A percentile compares a stretch with the other conserved stretches of the same genome.
Conservation (phyloP, 169 alveolate species). For the Cytauxzoon felis region DNA sequence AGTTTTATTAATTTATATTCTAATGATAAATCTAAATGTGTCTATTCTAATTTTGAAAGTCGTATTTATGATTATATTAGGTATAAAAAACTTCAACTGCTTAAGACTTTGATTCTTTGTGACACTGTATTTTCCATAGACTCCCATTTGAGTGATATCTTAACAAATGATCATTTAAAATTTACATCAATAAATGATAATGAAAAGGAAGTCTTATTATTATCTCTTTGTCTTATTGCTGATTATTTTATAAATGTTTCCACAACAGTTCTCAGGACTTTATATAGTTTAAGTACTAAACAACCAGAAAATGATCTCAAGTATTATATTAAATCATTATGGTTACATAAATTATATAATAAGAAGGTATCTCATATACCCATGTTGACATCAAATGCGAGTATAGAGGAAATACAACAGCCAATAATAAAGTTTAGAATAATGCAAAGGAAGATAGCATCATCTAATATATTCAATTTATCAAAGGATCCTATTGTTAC, state of each 20-base stretch:
- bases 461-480: slow-evolving; percentile 12
- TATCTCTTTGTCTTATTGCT: slow-evolving; percentile 11
- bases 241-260: slow-evolving; percentile 21
- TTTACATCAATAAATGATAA: slow-evolving; percentile 7
- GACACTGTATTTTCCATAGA: slow-evolving; percentile 39
- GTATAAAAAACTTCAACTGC: slow-evolving; percentile 6
- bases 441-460: slow-evolving; percentile 20
- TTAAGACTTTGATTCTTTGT: slow-evolving; percentile 19
- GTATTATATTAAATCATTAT: slow-evolving; percentile 18
- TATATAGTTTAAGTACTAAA: neutral
- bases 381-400: slow-evolving; percentile 3
- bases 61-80: slow-evolving; percentile 4
- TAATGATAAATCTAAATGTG: neutral
- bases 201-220: slow-evolving; percentile 43
- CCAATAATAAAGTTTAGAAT: slow-evolving; percentile 11
- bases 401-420: slow-evolving; percentile 50
- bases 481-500: slow-evolving; percentile 29
- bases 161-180: slow-evolving; percentile 2
- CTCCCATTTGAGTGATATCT: neutral
- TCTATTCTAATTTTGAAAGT: neutral
- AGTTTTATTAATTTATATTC: neutral
- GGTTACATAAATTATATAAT: slow-evolving; percentile 39
- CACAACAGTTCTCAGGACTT: neutral
- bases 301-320: neutral
- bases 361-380: slow-evolving; percentile 41